Evolutionary conservation across 768 basidiomycete species (phyloP), one percentile per base, ranked within the genome.

Genomic region (Lentinula guzmanii): DNA sequence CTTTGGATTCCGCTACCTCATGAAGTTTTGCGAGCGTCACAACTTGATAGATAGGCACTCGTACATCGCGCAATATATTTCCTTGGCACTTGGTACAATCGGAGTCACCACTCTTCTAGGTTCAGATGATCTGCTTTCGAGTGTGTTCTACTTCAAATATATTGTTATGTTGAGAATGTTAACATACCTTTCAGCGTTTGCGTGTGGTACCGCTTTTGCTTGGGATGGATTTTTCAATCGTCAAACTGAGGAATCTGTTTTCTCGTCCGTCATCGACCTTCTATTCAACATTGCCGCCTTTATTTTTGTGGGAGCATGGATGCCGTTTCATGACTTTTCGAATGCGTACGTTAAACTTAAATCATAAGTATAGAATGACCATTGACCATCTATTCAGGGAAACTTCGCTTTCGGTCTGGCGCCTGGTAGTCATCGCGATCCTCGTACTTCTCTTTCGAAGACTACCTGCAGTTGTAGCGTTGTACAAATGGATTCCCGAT

Each of bases 251-350:
- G 95, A 98, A 71, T 85, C 92, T 33, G 87, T 94, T 63, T 99
- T 99, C 79, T 91, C 89, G 65, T 93, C 92, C 74, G 95, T 98
- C 67, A 93, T 98, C 69, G 93, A 98, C 73, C 77, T 98, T 65
- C 80, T 98, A 61, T 96, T 97, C 84, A 98, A 98, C 76, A 84
- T 94, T 64, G 93, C 94, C 33, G 91, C 91, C 3, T 98, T 98
- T 77, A 87, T 98, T 55, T 98, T 90, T 70, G 90, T 98, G 63
- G 97, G 97, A 63, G 95, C 96, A 37, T 95, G 95, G 88, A 95
- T 95, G 84, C 97, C 97, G 1, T 98, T 99, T 74, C 72, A 81
- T 68, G 79, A 81, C 53, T 98, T 96, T 77, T 75, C 78, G 62
- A 81, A 92, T 70, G 73, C 75, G 8, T 77, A 41, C 3, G 53